phyloP scores from a whole-genome alignment of 257 asterid species.

The Galeopsis tetrahit region DNA sequence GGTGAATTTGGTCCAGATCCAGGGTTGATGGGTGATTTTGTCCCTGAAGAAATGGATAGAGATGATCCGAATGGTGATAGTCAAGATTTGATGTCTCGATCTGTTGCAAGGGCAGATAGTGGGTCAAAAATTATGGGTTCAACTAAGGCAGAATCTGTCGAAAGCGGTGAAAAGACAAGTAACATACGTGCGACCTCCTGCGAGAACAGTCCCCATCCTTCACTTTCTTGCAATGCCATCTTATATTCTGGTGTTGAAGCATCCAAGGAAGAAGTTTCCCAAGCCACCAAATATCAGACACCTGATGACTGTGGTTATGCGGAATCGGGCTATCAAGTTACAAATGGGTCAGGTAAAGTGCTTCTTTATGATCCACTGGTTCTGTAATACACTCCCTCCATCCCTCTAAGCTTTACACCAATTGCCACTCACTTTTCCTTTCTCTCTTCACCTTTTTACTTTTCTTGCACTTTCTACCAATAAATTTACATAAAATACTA shows the following conservation, averaged over 20 bases:
- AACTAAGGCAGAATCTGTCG: conserved; percentile 91
- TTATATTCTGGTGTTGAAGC: conserved; percentile 79
- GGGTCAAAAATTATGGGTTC: conserved; percentile 93
- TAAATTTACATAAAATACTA: too few relatives aligned
- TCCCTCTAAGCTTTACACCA: too few relatives aligned
- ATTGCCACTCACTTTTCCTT: too few relatives aligned
- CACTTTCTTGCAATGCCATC: conserved; percentile 97
- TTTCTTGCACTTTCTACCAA: too few relatives aligned
- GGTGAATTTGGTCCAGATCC: conserved; percentile 91
- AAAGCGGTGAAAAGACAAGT: conserved; percentile 93
- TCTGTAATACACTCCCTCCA: neutral
- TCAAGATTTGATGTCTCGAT: conserved; percentile 86
- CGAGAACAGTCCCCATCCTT: conserved; percentile 83
- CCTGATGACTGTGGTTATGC: conserved; percentile 81
- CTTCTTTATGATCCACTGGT: conserved; percentile 11
- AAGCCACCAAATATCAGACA: conserved; percentile 63
- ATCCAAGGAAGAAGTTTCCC: conserved; percentile 95
- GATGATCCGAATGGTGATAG: conserved; percentile 94
- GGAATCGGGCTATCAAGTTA: conserved; percentile 74
- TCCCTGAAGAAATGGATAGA: conserved; percentile 89
- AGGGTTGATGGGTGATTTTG: conserved; percentile 95
- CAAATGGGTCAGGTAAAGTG: conserved; percentile 68
- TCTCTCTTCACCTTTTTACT: too few relatives aligned
- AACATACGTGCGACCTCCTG: conserved; percentile 55
- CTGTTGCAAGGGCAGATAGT: conserved; percentile 89